These are phyloP conservation scores for Teunomyces lycoperdinae DNA, from an alignment of 805 yeast genomes.

Conservation along the genomic window DNA sequence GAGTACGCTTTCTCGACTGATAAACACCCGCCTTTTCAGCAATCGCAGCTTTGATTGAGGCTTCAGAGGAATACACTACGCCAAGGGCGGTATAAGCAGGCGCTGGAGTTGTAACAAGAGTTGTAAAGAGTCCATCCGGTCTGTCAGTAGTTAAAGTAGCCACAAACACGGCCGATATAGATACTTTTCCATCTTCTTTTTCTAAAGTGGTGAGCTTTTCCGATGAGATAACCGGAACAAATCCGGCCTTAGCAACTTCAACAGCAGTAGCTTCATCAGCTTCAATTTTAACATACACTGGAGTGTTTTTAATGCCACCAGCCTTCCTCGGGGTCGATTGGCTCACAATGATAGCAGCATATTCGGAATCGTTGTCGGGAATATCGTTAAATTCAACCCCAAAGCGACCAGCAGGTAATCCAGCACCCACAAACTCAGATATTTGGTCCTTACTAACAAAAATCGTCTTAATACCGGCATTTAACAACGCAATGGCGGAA, in stretches of 20 bases:
- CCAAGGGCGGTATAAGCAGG: constrained; percentile 60
- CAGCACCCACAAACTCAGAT: constrained; percentile 36
- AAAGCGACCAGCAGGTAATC: constrained; percentile 52
- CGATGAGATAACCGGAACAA: constrained; percentile 31
- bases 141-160: constrained; percentile 73
- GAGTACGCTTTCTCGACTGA: constrained; percentile 73
- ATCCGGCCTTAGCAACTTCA: constrained; percentile 30
- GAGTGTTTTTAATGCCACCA: constrained; percentile 27
- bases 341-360: not conserved
- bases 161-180: constrained; percentile 46
- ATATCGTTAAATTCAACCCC: constrained; percentile 20
- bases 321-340: constrained; percentile 15
- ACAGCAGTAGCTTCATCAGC: constrained; percentile 22
- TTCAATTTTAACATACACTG: constrained; percentile 20
- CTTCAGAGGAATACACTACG: constrained; percentile 82
- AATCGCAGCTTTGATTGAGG: constrained; percentile 79
- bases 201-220: constrained; percentile 29
- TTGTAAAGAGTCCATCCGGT: constrained; percentile 78
- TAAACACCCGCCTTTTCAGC: constrained; percentile 84
- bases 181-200: constrained; percentile 19
- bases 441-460: constrained; percentile 34
- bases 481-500: constrained; percentile 43
- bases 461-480: constrained; percentile 55
- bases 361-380: not conserved
- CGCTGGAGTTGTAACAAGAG: constrained; percentile 75